Base-by-base conservation (phyloP, 768 basidiomycete genomes). In the Phylloporus arenicola region DNA sequence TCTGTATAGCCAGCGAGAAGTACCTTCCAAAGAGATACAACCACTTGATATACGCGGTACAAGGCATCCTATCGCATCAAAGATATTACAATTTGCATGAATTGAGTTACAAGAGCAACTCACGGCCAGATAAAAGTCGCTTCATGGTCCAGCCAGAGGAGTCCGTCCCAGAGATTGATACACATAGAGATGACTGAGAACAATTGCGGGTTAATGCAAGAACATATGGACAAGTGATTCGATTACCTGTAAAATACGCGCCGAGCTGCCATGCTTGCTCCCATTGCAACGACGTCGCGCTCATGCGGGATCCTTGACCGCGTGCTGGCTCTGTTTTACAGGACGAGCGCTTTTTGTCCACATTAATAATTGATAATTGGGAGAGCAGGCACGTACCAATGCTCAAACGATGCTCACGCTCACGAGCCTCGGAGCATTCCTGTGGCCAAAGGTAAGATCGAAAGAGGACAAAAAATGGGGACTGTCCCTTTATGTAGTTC, bases 11-110 rank as follows among this genome's bases (percentile, higher is more conserved):
- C 11, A 67, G 11, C 6, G 47, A 52, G 29, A 53, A 46, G 17
- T 60, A 67, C 45, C 51, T 67, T 4, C 51, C 51, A 41, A 64
- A 55, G 16, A 67, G 20, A 41, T 58, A 65, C n/a, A 67, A 9
- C 64, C 62, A 66, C 41, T 67, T 66, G 37, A 60, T 27, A 24
- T 46, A 42, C 2, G 60, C 53, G 9, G 7, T 46, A 3, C 6
- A 7, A 8, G 64, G 38, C 50, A 60, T 57, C 12, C 64, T 65
- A 27, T 22, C 34, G 6, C n/a, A 30, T 12, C 29, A 30, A 4
- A 30, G 29, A 30, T 30, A 11, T 30, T 11, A 3, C 34, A n/a
- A 2, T 35, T 35, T 17, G 11, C 2, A 19, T 25, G n/a, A 27
- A 13, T n/a, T 17, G 14, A 24, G n/a, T 51, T 6, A 41, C 13